Evolutionary conservation across 768 basidiomycete genomes (phyloP).

Genomic region (Termitomyces sp.): DNA sequence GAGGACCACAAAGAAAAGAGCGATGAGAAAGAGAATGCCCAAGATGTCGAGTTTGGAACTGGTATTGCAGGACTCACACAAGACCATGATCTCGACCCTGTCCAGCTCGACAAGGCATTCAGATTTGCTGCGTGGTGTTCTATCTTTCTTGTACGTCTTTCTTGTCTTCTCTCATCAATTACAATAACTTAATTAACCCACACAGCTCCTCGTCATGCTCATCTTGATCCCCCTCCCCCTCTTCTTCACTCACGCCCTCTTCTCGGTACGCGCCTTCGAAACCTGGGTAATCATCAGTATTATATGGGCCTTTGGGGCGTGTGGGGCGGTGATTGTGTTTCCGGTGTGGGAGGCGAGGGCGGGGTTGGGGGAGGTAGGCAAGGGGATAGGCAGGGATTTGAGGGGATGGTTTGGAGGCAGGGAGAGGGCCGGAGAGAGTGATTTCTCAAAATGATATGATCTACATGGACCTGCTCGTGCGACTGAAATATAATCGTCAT

Average conservation of each 20-base stretch:
- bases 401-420: too few species aligned
- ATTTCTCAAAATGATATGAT: too few species aligned
- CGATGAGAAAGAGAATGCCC: slow-evolving; percentile 9
- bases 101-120: slow-evolving; percentile 67
- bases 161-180: neutral
- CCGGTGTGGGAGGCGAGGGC: slow-evolving; percentile 80
- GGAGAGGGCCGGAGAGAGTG: too few species aligned
- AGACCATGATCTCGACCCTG: slow-evolving; percentile 59
- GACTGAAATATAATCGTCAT: too few species aligned
- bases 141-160: slow-evolving; percentile 47
- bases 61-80: slow-evolving; percentile 20
- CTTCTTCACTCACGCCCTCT: slow-evolving; percentile 81
- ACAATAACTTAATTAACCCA: neutral
- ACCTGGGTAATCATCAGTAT: slow-evolving; percentile 83
- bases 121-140: slow-evolving; percentile 76
- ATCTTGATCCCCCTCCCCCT: slow-evolving; percentile 80
- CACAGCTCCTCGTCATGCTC: slow-evolving; percentile 57
- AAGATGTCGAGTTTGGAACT: too few species aligned
- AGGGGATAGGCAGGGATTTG: neutral
- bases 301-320: slow-evolving; percentile 77
- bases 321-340: slow-evolving; percentile 73
- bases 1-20: too few species aligned
- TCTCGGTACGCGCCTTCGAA: slow-evolving; percentile 51
- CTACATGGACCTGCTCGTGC: too few species aligned
- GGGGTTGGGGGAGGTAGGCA: slow-evolving; percentile 51